Evolutionary conservation across 306 rosid genomes (phyloP), one percentile per base, ranked within the genome.

Genomic region (Trichosanthes cucumerina): DNA sequence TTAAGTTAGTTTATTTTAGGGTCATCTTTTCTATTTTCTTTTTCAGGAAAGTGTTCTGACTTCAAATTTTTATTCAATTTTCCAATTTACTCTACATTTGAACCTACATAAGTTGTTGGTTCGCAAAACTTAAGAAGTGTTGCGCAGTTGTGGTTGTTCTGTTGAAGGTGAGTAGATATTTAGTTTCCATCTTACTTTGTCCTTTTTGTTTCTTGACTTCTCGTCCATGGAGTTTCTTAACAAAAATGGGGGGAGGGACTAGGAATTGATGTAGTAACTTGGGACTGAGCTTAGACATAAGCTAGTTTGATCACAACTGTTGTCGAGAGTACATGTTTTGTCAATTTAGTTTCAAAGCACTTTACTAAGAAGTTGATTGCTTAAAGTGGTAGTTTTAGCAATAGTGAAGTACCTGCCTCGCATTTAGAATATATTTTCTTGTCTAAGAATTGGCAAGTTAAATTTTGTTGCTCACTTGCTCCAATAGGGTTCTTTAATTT

Each of bases 121-220:
- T 68, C 33, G 31, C n/a, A 23, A 43, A 70, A 56, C 24, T 72
- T 72, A 46, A 46, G 38, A 43, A 47, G 8, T 47, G 77, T 15
- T 46, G 77, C 77, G 3, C 59, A 7, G 36, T 71, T 46, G 21
- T 46, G 33, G 57, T 44, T 47, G 58, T 71, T 71, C 39, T 28
- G 57, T 72, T 72, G 24, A 72, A 46, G 59, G 77, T 72, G 77
- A 72, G 77, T 46, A 47, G 58, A 13, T 47, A 12, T 47, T 71
- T 47, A 70, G 39, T 47, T 70, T 70, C 56, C 38, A 34, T 65
- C 41, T 13, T 70, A 23, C 44, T 70, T 1, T 43, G 23, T 41
- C 2, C 71, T 34, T 34, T 64, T 64, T 43, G 21, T 44, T 13
- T 44, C 21, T 68, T 70, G 34, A n/a, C 36, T 14, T 70, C 16